Evolutionary conservation across 305 asterid genomes (phyloP).

Genomic region (Solanum hybrid): DNA sequence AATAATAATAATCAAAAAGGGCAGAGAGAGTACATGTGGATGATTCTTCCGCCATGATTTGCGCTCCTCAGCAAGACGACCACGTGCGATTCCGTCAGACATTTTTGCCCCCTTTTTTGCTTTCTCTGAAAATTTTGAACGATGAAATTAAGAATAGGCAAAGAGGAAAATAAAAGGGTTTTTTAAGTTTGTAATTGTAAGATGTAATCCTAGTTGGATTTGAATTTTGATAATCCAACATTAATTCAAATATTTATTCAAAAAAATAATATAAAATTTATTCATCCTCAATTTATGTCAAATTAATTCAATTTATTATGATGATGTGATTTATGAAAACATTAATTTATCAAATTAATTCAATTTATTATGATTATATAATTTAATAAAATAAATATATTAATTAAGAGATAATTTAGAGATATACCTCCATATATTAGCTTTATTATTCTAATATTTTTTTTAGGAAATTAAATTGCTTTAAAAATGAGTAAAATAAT

Average conservation of each 20-base stretch:
- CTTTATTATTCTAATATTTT: neutral
- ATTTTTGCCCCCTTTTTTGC: neutral
- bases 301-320: neutral
- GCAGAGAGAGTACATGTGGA: slow-evolving; percentile 16
- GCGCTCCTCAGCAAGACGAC: slow-evolving; percentile 29
- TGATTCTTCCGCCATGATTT: slow-evolving; percentile 33
- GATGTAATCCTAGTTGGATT: neutral
- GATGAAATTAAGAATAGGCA: neutral
- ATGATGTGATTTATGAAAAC: neutral
- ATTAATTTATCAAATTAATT: neutral
- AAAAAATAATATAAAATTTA: neutral
- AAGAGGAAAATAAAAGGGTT: neutral
- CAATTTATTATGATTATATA: neutral
- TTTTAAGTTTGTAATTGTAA: neutral
- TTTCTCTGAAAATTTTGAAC: neutral
- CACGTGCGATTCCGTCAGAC: slow-evolving; percentile 24
- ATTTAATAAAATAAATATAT: neutral
- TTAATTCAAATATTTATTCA: neutral
- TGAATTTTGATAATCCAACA: neutral
- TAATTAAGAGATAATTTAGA: neutral
- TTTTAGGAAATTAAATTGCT: neutral
- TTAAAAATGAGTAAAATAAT: too few relatives aligned
- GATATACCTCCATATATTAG: neutral
- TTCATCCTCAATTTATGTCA: neutral
- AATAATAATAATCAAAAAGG: neutral